Base-by-base conservation (phyloP, 805 yeast genomes). In the Zygotorulaspora sp. region DNA sequence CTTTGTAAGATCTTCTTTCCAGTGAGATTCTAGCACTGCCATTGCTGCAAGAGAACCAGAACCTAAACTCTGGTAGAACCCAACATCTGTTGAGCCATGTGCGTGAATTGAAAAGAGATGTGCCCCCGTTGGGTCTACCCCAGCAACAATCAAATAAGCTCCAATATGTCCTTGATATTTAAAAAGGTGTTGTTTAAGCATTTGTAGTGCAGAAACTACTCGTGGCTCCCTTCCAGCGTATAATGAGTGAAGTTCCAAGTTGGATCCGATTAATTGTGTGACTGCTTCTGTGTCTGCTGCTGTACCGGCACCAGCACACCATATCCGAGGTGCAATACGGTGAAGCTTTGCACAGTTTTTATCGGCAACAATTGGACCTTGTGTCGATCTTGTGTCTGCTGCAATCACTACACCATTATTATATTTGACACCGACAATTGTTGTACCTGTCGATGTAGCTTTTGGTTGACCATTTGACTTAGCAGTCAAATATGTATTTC, bases 241-340 rank as follows among this genome's bases (percentile, higher is more conserved):
- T 65, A 88, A 70, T 6, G 94, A 71, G 63, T 90, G 98, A 45
- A 92, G 70, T 65, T 92, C 98, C 48, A 92, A 69, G 61, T 90
- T 89, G 25, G 96, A 85, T 24, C 87, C 78, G 50, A 88, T 88
- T 57, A 92, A 72, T 63, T 88, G 96, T 4, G 98, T 92, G 26
- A 92, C 97, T 79, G 88, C 87, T 63, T 92, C 97, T 9, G 97
- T 92, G 62, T 92, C 98, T 6, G 98, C 97, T 20, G 98, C 98
- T n/a, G 98, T 92, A 63, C 98, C 98, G 3, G 98, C 98, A 56
- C 98, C 98, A 36, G 98, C 98, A 78, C 98, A 90, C 97, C 97
- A 90, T 60, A 89, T 88, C 57, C 74, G 76, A 7, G 97, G 96
- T 5, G 96, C 75, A 48, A 89, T 72, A 51, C 94, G 70, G 66